Conservation (phyloP, 2,329 filamentous ascomycete genomes). For the Herpotrichia juniperi region DNA sequence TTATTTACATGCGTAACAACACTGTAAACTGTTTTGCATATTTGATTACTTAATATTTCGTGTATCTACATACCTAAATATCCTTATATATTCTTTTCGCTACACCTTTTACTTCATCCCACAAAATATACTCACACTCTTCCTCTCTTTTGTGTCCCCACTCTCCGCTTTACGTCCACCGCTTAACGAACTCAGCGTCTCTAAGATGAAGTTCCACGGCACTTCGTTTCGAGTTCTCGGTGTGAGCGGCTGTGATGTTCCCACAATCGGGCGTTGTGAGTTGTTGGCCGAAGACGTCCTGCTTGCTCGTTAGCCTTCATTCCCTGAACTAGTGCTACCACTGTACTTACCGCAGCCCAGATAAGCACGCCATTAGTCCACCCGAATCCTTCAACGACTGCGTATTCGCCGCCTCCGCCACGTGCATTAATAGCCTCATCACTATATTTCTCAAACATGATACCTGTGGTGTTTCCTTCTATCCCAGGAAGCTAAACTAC, state of each 20-base stretch:
- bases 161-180: slow-evolving; percentile 12
- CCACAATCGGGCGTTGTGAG: slow-evolving; percentile 59
- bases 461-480: slow-evolving; percentile 49
- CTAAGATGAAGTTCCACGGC: slow-evolving; percentile 35
- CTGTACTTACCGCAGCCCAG: slow-evolving; percentile 67
- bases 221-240: slow-evolving; percentile 25
- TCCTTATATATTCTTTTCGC: too few species aligned
- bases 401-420: slow-evolving; percentile 71
- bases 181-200: slow-evolving; percentile 41
- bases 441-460: slow-evolving; percentile 74
- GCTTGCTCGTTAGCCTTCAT: too few species aligned
- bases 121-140: too few species aligned
- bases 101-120: too few species aligned
- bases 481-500: too few species aligned
- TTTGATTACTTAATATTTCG: too few species aligned
- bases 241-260: slow-evolving; percentile 36
- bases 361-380: slow-evolving; percentile 74
- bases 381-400: slow-evolving; percentile 72
- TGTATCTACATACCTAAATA: too few species aligned
- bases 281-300: slow-evolving; percentile 65
- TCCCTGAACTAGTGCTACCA: too few species aligned
- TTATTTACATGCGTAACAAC: too few species aligned
- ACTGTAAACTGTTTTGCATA: too few species aligned
- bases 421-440: slow-evolving; percentile 66
- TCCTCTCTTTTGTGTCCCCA: too few species aligned